Evolutionary conservation across 108 stramenopile species (phyloP).

Genomic region (Cyclotella baltica): DNA sequence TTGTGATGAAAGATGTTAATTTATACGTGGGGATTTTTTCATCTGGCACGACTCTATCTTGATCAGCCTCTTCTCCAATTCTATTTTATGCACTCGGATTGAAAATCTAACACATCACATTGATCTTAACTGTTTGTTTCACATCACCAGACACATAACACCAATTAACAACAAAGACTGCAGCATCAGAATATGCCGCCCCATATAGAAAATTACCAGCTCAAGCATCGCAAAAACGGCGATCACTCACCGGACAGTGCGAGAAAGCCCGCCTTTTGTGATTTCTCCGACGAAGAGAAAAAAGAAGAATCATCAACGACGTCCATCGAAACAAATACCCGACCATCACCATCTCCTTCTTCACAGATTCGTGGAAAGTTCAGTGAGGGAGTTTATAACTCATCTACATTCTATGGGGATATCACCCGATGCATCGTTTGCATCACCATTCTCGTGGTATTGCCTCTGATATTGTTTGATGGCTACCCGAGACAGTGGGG

Average conservation of each 20-base stretch:
- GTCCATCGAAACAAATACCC: neutral
- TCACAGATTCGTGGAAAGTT: neutral
- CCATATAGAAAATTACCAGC: neutral
- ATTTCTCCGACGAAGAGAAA: constrained; percentile 7
- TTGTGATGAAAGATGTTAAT: too few species aligned
- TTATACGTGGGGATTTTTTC: too few species aligned
- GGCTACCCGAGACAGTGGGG: constrained; percentile 31
- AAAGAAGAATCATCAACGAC: neutral
- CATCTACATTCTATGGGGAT: neutral
- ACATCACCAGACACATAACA: too few species aligned
- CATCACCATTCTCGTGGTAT: neutral
- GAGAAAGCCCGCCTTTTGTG: neutral
- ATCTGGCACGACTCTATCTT: too few species aligned
- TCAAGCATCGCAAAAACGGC: constrained; percentile 11
- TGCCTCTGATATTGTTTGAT: constrained; percentile 40
- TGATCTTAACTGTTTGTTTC: too few species aligned
- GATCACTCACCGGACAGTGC: neutral
- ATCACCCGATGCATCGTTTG: neutral
- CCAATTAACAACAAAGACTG: too few species aligned
- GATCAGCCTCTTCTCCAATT: too few species aligned
- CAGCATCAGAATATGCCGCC: neutral
- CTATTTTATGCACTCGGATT: too few species aligned
- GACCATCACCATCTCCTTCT: too few species aligned
- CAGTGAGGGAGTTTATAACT: constrained; percentile 1
- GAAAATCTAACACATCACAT: too few species aligned